A percentile compares a stretch with the other conserved stretches of the same genome.
Evolutionary conservation across 2,329 filamentous ascomycete species (phyloP).

Genomic region (Blumeriella jaapii): DNA sequence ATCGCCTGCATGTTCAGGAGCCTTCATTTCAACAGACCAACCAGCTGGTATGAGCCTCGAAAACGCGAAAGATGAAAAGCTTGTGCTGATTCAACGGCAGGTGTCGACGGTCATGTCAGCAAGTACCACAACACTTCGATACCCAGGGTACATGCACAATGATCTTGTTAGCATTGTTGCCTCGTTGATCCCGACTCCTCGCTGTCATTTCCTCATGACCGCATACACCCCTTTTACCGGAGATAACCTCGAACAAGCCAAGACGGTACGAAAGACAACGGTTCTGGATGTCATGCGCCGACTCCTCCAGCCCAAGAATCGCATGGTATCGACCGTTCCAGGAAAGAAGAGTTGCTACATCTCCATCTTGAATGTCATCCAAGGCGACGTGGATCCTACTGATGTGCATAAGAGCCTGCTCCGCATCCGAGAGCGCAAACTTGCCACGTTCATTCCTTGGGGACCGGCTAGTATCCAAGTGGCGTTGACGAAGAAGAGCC

Average conservation of each 20-base stretch:
- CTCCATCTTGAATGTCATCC: slow-evolving; percentile 96
- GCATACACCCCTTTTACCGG: slow-evolving; percentile 97
- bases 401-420: slow-evolving; percentile 97
- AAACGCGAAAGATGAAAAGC: background rate
- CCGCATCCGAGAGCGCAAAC: slow-evolving; percentile 82
- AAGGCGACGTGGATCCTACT: slow-evolving; percentile 94
- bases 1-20: slow-evolving; percentile 87
- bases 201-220: slow-evolving; percentile 97
- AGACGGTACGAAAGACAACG: slow-evolving; percentile 95
- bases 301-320: slow-evolving; percentile 92
- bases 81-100: slow-evolving; percentile 30
- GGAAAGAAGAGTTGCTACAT: slow-evolving; percentile 99
- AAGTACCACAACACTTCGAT: slow-evolving; percentile 88
- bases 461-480: slow-evolving; percentile 96
- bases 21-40: slow-evolving; percentile 97
- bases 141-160: slow-evolving; percentile 99
- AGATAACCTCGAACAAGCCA: slow-evolving; percentile 91
- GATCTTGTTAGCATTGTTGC: slow-evolving; percentile 95
- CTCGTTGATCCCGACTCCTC: slow-evolving; percentile 87
- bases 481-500: slow-evolving; percentile 89
- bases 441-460: slow-evolving; percentile 98
- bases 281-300: slow-evolving; percentile 96
- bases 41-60: slow-evolving; percentile 54
- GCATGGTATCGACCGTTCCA: slow-evolving; percentile 94
- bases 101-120: slow-evolving; percentile 97